Evolutionary conservation across 176 grass and related monocot species (phyloP), one percentile per base, ranked within the genome.

Genomic region (Musa schizocarpa): DNA sequence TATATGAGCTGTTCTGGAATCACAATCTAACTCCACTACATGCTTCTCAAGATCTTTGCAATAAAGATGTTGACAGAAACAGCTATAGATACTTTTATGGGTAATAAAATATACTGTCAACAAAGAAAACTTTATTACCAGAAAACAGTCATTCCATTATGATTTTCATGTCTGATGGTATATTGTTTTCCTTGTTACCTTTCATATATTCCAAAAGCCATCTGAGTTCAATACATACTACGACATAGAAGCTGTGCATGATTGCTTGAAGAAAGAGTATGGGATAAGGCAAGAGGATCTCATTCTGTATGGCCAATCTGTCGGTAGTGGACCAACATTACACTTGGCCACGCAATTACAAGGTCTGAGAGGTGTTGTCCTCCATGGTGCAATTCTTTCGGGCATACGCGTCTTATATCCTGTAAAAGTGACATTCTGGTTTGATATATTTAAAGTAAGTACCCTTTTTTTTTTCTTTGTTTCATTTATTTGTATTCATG

Each of bases 371-470:
- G 95, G 82, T 54, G 90, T 98, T 72, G 88, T 98, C 61, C 95
- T 98, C 85, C 95, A 98, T 59, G 91, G 95, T 62, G 88, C 88
- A 80, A 98, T 98, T 81, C 86, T 98, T 22, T 98, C 95, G 14
- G 95, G 95, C 81, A 93, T 98, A 72, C 86, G 95, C 25, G 95
- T 94, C 82, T 71, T 98, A 13, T 98, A 94, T 81, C 90, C 90
- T 69, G 90, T 98, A 6, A 98, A 98, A 83, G 88, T 98, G 11
- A 98, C 95, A 52, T 82, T 98, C 82, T 92, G 90, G 85, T 98
- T 98, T 73, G 95, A 98, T 87, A 98, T 98, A 59, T 98, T 93
- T 78, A 98, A 94, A 87, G 95, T 89, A 91, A 84, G 68, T 88
- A 72, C 17, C 2, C 1, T 50, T 50, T 5, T 29, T 66, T 25